A percentile compares a stretch with the other conserved stretches of the same genome.
phyloP scores from a whole-genome alignment of 2,329 filamentous ascomycete genomes.

The Venturia asperata region DNA sequence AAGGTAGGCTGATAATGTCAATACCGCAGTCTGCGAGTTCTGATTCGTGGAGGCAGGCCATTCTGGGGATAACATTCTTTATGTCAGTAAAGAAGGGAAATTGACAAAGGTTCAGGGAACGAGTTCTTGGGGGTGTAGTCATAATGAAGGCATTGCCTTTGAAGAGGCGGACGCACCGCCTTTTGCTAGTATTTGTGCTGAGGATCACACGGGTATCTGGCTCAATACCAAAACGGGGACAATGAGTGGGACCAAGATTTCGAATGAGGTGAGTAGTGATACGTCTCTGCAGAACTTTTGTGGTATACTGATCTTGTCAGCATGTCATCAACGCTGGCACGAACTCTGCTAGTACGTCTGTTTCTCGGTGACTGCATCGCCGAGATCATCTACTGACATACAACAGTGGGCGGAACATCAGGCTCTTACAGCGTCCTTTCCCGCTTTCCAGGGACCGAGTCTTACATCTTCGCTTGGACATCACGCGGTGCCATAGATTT shows the following conservation, averaged over 20 bases:
- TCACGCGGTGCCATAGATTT: conserved; percentile 53
- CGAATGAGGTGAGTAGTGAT: conserved; percentile 42
- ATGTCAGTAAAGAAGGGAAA: conserved; percentile 43
- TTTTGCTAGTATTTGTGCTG: conserved; percentile 53
- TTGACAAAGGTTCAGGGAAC: conserved; percentile 46
- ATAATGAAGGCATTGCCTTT: conserved; percentile 59
- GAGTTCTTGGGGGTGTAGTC: conserved; percentile 54
- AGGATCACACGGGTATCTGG: conserved; percentile 59
- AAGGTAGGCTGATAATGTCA: background rate
- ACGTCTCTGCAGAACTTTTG: background rate
- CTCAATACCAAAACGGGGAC: conserved; percentile 53
- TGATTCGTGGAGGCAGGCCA: conserved; percentile 38
- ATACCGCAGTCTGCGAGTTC: conserved; percentile 41
- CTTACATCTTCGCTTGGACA: conserved; percentile 57
- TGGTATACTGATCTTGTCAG: background rate
- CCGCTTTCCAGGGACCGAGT: conserved; percentile 44
- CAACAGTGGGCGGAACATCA: conserved; percentile 57
- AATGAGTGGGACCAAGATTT: conserved; percentile 54
- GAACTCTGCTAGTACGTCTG: conserved; percentile 27
- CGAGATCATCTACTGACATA: background rate
- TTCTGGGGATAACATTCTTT: conserved; percentile 52
- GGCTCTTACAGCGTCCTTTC: conserved; percentile 54
- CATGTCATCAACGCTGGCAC: conserved; percentile 53
- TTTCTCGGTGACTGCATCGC: too few relatives aligned
- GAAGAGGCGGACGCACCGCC: conserved; percentile 53